These are phyloP conservation scores for Monosporascus cannonballus DNA, from an alignment of 2,329 filamentous ascomycete genomes.

Conservation along the genomic window DNA sequence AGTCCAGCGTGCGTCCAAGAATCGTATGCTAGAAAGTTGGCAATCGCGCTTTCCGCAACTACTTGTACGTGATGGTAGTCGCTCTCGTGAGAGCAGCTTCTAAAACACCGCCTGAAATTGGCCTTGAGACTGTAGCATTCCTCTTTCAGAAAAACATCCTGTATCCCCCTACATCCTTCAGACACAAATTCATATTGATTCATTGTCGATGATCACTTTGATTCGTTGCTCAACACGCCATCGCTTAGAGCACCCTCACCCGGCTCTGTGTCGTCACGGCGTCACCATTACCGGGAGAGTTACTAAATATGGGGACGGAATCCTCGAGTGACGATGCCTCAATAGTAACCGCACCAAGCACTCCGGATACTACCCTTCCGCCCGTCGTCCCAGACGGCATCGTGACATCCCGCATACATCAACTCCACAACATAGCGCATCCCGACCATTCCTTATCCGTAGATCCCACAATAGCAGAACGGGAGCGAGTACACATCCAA, in stretches of 20 bases:
- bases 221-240: not conserved
- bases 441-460: slow-evolving; percentile 10
- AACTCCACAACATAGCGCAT: slow-evolving; percentile 23
- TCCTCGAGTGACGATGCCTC: slow-evolving; percentile 8
- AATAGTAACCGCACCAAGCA: slow-evolving; percentile 1
- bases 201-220: not conserved
- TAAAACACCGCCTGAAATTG: slow-evolving; percentile 5
- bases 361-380: slow-evolving; percentile 4
- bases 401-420: slow-evolving; percentile 27
- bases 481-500: slow-evolving; percentile 20
- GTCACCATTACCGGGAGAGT: not conserved
- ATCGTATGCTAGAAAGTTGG: slow-evolving; percentile 15
- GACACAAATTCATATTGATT: not conserved
- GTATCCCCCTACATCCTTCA: not conserved
- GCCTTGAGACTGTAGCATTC: not conserved
- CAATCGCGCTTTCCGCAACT: slow-evolving; percentile 10
- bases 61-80: not conserved
- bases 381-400: slow-evolving; percentile 24
- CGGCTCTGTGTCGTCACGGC: not conserved
- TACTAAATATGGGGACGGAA: not conserved
- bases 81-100: not conserved
- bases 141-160: not conserved
- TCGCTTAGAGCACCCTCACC: too few species aligned
- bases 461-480: slow-evolving; percentile 9
- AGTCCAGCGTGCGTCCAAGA: slow-evolving; percentile 19